Evolutionary conservation across 352 stramenopile species (phyloP), one percentile per base, ranked within the genome.

Genomic region (Globisporangium okanoganense): DNA sequence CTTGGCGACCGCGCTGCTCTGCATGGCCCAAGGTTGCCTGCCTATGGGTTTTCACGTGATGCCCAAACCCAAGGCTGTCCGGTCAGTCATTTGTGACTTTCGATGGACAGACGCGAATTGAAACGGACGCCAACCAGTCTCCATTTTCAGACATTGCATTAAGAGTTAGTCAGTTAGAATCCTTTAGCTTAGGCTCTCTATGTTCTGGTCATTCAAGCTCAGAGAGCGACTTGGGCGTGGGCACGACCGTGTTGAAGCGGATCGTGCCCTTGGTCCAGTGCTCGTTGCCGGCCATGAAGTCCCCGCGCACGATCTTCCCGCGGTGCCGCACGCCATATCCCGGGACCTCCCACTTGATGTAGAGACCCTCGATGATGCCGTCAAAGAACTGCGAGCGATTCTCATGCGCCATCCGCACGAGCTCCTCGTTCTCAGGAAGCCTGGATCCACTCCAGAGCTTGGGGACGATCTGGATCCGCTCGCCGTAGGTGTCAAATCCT

Each of bases 211-310:
- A n/a, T 13, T 27, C 36, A 9, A 31, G 20, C 0, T 16, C 40
- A n/a, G 53, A 36, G 31, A 60, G 18, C 40, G 40, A 53, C 18
- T 35, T 31, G 54, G 9, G 16, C 22, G 25, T 41, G 22, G 38
- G 56, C 22, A 65, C 29, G n/a, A 74, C 62, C 10, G 62, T 56
- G 51, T 89, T 85, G 58, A 87, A 72, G 35, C 52, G 73, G 45
- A 84, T 67, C 16, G 53, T 62, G 5, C 69, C 73, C 1, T 69
- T 61, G 14, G 69, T 84, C 82, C 82, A 91, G 68, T 87, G 77
- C 40, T 79, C 78, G 61, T 85, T 84, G 9, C 82, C 82, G 3
- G 60, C 61, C 20, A 91, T 66, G 56, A 91, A 91, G 70, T 91
- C 72, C 16, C 65, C 72, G 22, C 82, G 79, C 29, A 89, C 79